These are phyloP conservation scores for Leucoagaricus sp. DNA, from an alignment of 1,284 basidiomycete species.

Conservation along the genomic window DNA sequence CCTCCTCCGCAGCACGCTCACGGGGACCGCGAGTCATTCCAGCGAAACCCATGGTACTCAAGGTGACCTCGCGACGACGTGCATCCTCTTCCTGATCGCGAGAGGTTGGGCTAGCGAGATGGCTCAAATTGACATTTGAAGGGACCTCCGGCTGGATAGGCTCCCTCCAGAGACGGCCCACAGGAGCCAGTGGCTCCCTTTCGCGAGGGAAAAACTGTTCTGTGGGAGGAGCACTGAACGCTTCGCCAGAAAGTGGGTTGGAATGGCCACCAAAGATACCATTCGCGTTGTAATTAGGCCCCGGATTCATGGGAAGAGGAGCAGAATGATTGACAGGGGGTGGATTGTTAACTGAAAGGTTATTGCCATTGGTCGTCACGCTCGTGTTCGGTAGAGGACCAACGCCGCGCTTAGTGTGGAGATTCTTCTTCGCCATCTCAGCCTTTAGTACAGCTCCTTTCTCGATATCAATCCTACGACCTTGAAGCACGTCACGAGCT, in stretches of 20 bases:
- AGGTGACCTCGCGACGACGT: slow-evolving; percentile 17
- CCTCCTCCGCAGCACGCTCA: slow-evolving; percentile 67
- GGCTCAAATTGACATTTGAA: slow-evolving; percentile 11
- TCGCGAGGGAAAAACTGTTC: slow-evolving; percentile 16
- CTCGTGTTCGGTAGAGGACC: slow-evolving; percentile 48
- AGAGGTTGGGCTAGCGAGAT: slow-evolving; percentile 11
- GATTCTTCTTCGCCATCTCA: slow-evolving; percentile 99
- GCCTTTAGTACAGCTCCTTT: slow-evolving; percentile 94
- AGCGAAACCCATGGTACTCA: slow-evolving; percentile 29
- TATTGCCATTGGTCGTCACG: slow-evolving; percentile 12
- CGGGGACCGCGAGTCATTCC: slow-evolving; percentile 50
- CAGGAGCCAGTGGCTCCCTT: slow-evolving; percentile 16
- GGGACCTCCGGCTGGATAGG: slow-evolving; percentile 16
- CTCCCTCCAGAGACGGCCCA: slow-evolving; percentile 34
- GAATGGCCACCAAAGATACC: background rate
- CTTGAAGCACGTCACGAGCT: slow-evolving; percentile 89
- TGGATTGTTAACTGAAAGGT: slow-evolving; percentile 13
- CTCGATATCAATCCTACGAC: slow-evolving; percentile 91
- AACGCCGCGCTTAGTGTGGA: slow-evolving; percentile 91
- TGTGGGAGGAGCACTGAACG: slow-evolving; percentile 4
- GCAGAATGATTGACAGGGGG: slow-evolving; percentile 11
- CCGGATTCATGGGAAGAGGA: slow-evolving; percentile 2
- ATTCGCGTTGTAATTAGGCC: background rate
- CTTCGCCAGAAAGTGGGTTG: background rate
- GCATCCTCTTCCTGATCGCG: slow-evolving; percentile 20